phyloP scores from a whole-genome alignment of 257 asterid species.

The Scutellaria baicalensis region DNA sequence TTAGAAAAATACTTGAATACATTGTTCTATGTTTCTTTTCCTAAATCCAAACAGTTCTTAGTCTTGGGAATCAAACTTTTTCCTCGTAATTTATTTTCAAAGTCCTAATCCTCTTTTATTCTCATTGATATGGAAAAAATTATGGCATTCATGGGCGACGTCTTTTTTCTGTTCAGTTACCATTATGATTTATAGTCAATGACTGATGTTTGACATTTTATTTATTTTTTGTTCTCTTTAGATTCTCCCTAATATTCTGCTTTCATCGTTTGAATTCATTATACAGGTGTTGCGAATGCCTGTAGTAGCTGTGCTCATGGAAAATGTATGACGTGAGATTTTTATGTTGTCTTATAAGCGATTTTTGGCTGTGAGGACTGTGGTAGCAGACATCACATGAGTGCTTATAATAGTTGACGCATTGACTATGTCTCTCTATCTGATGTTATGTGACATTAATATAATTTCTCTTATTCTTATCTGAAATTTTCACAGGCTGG shows the following conservation, averaged over 20 bases:
- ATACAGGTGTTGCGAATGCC: constrained; percentile 86
- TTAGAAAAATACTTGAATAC: not conserved
- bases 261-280: constrained; percentile 3
- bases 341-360: not conserved
- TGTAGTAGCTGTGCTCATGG: constrained; percentile 45
- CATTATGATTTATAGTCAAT: not conserved
- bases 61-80: not conserved
- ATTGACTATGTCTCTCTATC: not conserved
- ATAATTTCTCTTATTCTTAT: constrained; percentile 10
- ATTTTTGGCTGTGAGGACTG: not conserved
- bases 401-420: not conserved
- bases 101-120: not conserved
- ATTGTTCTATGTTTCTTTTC: not conserved
- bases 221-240: not conserved
- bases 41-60: not conserved
- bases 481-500: constrained; percentile 41
- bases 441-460: constrained; percentile 6
- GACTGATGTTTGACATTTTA: not conserved
- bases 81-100: not conserved
- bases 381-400: constrained; percentile 3
- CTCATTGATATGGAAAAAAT: not conserved
- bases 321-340: constrained; percentile 43
- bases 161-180: not conserved
- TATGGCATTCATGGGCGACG: not conserved
- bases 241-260: constrained; percentile 4